A percentile compares a stretch with the other conserved stretches of the same genome.
Evolutionary conservation across 176 grass and related monocot species (phyloP).

Genomic region (Musa acuminata): DNA sequence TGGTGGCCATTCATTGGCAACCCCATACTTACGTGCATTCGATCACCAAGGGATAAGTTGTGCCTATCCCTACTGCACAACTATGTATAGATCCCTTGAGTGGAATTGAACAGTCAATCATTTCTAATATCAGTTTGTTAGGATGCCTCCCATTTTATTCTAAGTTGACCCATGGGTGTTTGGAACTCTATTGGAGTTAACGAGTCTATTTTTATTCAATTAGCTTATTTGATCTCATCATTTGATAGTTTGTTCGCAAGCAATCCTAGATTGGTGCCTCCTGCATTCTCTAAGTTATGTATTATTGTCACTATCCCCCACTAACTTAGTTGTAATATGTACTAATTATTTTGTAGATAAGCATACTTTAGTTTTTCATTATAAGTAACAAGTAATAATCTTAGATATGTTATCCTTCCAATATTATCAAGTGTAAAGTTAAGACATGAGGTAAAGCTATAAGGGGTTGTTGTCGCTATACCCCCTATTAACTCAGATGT

Average conservation of each 20-base stretch:
- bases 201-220: background rate
- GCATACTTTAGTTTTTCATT: no score
- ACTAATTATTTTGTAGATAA: no score
- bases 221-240: background rate
- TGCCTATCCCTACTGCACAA: slow-evolving; percentile 3
- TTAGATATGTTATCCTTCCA: no score
- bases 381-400: no score
- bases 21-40: slow-evolving; percentile 15
- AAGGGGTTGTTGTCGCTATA: no score
- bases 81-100: background rate
- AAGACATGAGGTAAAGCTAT: no score
- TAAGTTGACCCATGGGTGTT: background rate
- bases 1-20: slow-evolving; percentile 19
- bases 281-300: background rate
- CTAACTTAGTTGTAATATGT: no score
- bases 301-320: background rate
- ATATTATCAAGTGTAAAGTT: no score
- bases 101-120: background rate
- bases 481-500: background rate
- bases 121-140: background rate
- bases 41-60: background rate
- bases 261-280: background rate
- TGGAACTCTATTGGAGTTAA: no score
- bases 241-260: background rate
- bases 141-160: background rate